Percentiles rank a stretch among this genome's conserved stretches.
Conservation (phyloP, 192 early-diverging fungal genomes). For the Polychytrium aggregatum region DNA sequence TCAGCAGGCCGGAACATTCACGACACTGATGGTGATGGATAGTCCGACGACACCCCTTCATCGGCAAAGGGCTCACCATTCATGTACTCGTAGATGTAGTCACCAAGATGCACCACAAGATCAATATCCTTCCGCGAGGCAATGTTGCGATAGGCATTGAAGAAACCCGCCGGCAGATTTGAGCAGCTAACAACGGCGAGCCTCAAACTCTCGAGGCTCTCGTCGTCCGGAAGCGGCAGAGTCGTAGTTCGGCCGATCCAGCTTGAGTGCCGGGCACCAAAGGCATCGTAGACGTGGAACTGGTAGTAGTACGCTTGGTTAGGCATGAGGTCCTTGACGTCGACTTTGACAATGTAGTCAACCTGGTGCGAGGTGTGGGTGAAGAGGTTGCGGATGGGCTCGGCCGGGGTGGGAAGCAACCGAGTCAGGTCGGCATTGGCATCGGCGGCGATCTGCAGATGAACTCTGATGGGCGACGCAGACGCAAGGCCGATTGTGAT, state of each 20-base stretch:
- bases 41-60: too few relatives aligned
- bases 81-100: slow-evolving; percentile 30
- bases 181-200: slow-evolving; percentile 28
- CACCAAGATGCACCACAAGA: slow-evolving; percentile 27
- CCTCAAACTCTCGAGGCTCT: slow-evolving; percentile 5
- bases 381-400: too few relatives aligned
- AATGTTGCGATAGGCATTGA: slow-evolving; percentile 24
- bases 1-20: too few relatives aligned
- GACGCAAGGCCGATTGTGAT: slow-evolving; percentile 8
- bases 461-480: slow-evolving; percentile 4
- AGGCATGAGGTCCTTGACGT: slow-evolving; percentile 18
- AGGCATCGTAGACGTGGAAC: slow-evolving; percentile 7
- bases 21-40: too few relatives aligned
- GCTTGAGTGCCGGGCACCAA: not conserved
- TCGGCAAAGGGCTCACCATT: too few relatives aligned
- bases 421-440: slow-evolving; percentile 2
- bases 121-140: slow-evolving; percentile 15
- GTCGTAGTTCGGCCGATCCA: slow-evolving; percentile 23
- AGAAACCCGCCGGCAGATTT: slow-evolving; percentile 22
- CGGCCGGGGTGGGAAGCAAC: slow-evolving; percentile 7
- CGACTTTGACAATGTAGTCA: slow-evolving; percentile 31
- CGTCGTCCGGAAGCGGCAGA: slow-evolving; percentile 14
- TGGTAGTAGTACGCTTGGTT: slow-evolving; percentile 20
- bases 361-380: slow-evolving; percentile 17
- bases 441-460: slow-evolving; percentile 10